Percentiles rank a stretch among this genome's conserved stretches.
These are phyloP conservation scores for Acer negundo DNA, from an alignment of 345 rosid species.

Conservation along the genomic window DNA sequence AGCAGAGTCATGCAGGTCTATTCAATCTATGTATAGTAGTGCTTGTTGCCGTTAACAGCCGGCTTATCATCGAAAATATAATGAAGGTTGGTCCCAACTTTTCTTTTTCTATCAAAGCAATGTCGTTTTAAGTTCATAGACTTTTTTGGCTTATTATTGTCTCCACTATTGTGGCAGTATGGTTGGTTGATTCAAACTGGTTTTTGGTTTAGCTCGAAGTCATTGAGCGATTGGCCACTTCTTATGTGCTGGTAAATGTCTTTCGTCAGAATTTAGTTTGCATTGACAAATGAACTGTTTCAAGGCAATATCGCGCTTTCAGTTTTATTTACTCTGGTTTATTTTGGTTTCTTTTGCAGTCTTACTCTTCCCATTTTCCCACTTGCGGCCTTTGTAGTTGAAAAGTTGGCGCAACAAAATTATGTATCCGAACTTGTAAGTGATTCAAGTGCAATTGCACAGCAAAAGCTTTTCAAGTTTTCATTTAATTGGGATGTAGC, in stretches of 20 bases:
- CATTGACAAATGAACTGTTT: slow-evolving; percentile 6
- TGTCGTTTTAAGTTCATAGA: not conserved
- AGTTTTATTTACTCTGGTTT: not conserved
- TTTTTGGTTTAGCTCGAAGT: slow-evolving; percentile 92
- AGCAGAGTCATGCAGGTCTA: slow-evolving; percentile 98
- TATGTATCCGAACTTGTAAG: slow-evolving; percentile 67
- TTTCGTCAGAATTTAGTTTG: not conserved
- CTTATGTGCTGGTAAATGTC: slow-evolving; percentile 92
- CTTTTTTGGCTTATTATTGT: not conserved
- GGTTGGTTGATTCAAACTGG: slow-evolving; percentile 91
- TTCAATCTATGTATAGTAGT: slow-evolving; percentile 97
- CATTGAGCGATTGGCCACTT: slow-evolving; percentile 96
- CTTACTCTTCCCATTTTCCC: slow-evolving; percentile 83
- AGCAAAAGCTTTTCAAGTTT: not conserved
- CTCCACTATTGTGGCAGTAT: slow-evolving; percentile 55
- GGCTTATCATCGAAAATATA: slow-evolving; percentile 91
- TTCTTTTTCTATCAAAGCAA: not conserved
- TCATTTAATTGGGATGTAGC: not conserved
- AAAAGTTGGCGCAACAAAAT: slow-evolving; percentile 65
- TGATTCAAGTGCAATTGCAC: slow-evolving; percentile 15
- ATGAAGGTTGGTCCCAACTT: slow-evolving; percentile 67
- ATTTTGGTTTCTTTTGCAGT: slow-evolving; percentile 48
- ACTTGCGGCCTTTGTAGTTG: slow-evolving; percentile 74
- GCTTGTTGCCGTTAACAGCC: slow-evolving; percentile 93
- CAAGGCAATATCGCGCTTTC: not conserved